Base-by-base conservation (phyloP, 345 rosid species). In the Luvunga scandens region DNA sequence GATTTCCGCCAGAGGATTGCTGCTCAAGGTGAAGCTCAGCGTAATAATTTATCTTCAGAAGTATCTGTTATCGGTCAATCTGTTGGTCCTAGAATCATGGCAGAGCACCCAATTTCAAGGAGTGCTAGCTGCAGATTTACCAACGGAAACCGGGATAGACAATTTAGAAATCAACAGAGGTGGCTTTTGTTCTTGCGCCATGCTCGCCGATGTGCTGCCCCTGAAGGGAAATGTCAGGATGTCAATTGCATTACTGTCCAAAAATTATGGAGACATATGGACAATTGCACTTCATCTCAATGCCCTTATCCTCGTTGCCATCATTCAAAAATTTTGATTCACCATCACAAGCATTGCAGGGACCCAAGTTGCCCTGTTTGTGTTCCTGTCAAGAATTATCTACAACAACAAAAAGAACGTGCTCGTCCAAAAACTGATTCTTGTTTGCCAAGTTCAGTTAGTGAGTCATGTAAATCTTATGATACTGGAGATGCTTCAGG, bases 121-220 rank as follows among this genome's bases (percentile, higher is more conserved):
- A 80, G 85, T 73, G 79, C 88, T 30, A 67, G 85, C 71, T 86
- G 71, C 81, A 90, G 84, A 83, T 83, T 83, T 61, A 89, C 87
- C 81, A 89, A 84, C 66, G 87, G 90, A 69, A 86, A 83, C 77
- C 89, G 79, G 45, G 94, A 92, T 50, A 84, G 81, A 67, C 91
- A 88, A 78, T 91, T 86, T 70, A 85, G 86, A 71, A 86, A 89
- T 79, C 99, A 96, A 81, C 88, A 84, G 83, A 91, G 81, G 78
- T 96, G 99, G 99, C 93, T 96, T 79, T 81, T 96, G 85, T 88
- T 94, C 82, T 81, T 96, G 81, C 85, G 90, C 67, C 99, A 96
- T 89, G 98, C 99, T 66, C 91, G 92, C 42, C 75, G 82, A 74
- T 96, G 99, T 84, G 75, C 89, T 72, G 88, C 92, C 42, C 91